Evolutionary conservation across 2,329 filamentous ascomycete species (phyloP), one percentile per base, ranked within the genome.

Genomic region (Neonectria coccinea): DNA sequence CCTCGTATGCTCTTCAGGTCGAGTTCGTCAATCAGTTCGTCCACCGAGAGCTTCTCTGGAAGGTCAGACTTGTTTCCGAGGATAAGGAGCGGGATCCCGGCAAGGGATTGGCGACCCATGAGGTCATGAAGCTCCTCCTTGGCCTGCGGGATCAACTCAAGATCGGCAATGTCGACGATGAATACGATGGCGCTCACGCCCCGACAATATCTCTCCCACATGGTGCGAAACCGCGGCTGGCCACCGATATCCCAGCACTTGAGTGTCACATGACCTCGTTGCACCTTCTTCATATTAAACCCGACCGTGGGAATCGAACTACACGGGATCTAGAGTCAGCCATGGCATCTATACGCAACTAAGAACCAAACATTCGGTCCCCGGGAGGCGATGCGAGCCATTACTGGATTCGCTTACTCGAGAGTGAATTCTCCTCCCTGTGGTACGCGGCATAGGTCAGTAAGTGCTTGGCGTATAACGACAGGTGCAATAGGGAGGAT

Each of bases 231-330:
- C 70, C 95, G 89, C 73, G 96, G 95, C 82, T 99, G 96, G 58
- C 96, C 96, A 73, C 96, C 96, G 69, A 99, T 89, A 83, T 99
- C 96, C 96, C 96, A 99, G 82, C 96, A 99, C 83, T 98, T 98
- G 76, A 99, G 86, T 74, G 96, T 97, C 79, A 99, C 96, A 88
- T 98, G 95, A 73, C 96, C 96, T 77, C 96, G 95, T 82, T 97
- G 94, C 74, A 99, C 94, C 72, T 92, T 91, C 86, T 98, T 98
- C 90, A 97, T 97, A 81, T 98, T 99, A 85, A 98, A 98, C 70
- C 96, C 96, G 75, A 99, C 95, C 16, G 96, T 99, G 67, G 96
- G 96, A 79, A 98, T 97, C 71, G 95, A 97, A 85, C 95, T 98
- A 84, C 77, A 81, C 71, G 75, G 77, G 71, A 76, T 72, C 70